Percentiles rank a stretch among this genome's conserved stretches.
Conservation (phyloP, 148 eudicot genomes). For the Rhododendron ovatum region DNA sequence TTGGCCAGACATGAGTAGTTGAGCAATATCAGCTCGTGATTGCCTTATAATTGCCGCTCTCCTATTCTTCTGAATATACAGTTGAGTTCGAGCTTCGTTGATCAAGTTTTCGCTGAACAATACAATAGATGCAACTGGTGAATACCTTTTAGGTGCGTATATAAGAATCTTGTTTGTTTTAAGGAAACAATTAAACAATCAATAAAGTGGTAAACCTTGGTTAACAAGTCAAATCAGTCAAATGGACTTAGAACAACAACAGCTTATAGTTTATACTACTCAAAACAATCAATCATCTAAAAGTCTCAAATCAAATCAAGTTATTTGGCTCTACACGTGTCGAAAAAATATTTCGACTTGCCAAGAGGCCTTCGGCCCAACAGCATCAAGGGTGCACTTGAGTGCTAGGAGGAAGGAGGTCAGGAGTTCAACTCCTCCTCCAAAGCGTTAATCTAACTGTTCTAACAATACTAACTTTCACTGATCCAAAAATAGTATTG, state of each 20-base stretch:
- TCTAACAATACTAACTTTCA: neutral
- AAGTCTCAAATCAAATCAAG: neutral
- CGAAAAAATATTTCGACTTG: neutral
- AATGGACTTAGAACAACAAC: neutral
- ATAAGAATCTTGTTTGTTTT: neutral
- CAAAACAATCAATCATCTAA: neutral
- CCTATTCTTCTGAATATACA: constrained; percentile 20
- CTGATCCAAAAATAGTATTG: neutral
- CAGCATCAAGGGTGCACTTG: too few relatives aligned
- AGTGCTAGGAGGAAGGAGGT: too few relatives aligned
- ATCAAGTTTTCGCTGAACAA: constrained; percentile 25
- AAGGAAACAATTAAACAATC: neutral
- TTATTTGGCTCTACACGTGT: neutral
- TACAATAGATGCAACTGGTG: neutral
- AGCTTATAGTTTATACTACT: neutral
- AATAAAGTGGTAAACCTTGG: neutral
- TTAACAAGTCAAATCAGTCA: neutral
- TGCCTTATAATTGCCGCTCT: constrained; percentile 23
- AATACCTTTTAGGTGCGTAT: neutral
- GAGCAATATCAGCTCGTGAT: constrained; percentile 19
- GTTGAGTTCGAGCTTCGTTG: constrained; percentile 8
- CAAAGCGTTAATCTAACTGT: neutral
- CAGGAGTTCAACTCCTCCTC: neutral
- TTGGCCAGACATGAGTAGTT: constrained; percentile 11
- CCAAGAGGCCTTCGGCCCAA: too few relatives aligned